These are phyloP conservation scores for Ascochyta viciae-villosae DNA, from an alignment of 2,329 filamentous ascomycete genomes.

Conservation along the genomic window DNA sequence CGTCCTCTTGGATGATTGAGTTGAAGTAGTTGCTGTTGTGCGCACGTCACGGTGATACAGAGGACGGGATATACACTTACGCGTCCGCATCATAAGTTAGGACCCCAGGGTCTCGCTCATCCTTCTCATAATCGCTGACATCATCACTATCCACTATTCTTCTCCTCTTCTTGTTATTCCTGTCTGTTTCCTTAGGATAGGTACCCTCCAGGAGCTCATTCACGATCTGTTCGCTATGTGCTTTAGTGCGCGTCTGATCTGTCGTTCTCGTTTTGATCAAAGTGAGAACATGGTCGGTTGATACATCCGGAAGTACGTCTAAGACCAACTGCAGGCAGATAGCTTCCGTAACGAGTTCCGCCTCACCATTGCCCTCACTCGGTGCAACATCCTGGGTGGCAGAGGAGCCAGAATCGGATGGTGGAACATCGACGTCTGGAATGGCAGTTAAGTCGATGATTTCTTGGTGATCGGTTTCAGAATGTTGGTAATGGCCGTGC, in stretches of 20 bases:
- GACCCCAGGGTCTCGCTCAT: conserved; percentile 17
- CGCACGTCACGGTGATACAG: no score
- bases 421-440: conserved; percentile 33
- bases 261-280: conserved; percentile 34
- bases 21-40: background rate
- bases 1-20: background rate
- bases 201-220: conserved; percentile 37
- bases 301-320: conserved; percentile 44
- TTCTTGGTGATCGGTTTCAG: conserved; percentile 5
- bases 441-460: conserved; percentile 33
- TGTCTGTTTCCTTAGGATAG: conserved; percentile 46
- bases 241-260: conserved; percentile 29
- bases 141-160: conserved; percentile 36
- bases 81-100: conserved; percentile 31
- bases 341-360: conserved; percentile 28
- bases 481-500: background rate
- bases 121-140: conserved; percentile 31
- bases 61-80: conserved; percentile 32
- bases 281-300: conserved; percentile 38
- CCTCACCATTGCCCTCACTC: background rate
- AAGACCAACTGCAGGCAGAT: conserved; percentile 43
- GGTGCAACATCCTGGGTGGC: background rate
- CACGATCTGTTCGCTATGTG: conserved; percentile 39
- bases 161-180: conserved; percentile 38
- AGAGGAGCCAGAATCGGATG: conserved; percentile 8